Conservation (phyloP, 805 yeast species). For the Saccharomycopsis babjevae region DNA sequence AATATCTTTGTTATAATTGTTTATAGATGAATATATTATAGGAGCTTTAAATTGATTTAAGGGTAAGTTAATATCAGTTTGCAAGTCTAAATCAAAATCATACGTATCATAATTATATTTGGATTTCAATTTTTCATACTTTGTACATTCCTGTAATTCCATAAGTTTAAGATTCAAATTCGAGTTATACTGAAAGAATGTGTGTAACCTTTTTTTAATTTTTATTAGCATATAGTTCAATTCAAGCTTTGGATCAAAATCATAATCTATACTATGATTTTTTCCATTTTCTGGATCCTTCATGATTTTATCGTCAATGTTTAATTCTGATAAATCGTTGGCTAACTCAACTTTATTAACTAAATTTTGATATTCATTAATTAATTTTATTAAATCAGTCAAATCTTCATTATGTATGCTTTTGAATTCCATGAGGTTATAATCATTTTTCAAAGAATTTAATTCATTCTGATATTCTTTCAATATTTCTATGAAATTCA, state of each 20-base stretch:
- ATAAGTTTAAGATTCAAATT: slow-evolving; percentile 18
- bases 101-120: slow-evolving; percentile 39
- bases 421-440: neutral
- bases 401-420: neutral
- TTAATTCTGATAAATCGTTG: neutral
- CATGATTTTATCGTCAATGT: neutral
- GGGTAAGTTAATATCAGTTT: slow-evolving; percentile 19
- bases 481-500: neutral
- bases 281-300: neutral
- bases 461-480: neutral
- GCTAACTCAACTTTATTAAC: neutral
- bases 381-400: neutral
- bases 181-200: slow-evolving; percentile 13
- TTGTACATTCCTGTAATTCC: slow-evolving; percentile 23
- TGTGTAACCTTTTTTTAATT: slow-evolving; percentile 16
- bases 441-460: neutral
- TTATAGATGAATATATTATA: slow-evolving; percentile 8
- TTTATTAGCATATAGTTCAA: neutral
- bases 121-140: slow-evolving; percentile 20
- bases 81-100: slow-evolving; percentile 18
- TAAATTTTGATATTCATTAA: neutral
- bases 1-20: slow-evolving; percentile 13
- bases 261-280: neutral
- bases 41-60: slow-evolving; percentile 14
- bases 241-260: neutral